phyloP scores from a whole-genome alignment of 2,329 filamentous ascomycete species.

The Cladosporium sp. region DNA sequence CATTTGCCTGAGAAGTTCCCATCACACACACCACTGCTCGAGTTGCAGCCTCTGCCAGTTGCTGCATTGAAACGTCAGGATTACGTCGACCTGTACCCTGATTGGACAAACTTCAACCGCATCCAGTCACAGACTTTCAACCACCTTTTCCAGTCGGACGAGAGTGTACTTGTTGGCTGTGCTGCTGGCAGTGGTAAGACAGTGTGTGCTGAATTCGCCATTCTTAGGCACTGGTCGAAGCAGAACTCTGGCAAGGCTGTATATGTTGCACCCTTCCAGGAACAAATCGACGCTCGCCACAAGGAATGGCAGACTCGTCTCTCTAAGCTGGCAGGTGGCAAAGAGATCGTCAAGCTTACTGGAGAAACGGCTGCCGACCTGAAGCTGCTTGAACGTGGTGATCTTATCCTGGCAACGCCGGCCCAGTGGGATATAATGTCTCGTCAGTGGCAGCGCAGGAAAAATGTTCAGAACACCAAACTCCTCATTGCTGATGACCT shows the following conservation, averaged over 20 bases:
- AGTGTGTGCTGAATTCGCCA: conserved; percentile 89
- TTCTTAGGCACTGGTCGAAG: conserved; percentile 83
- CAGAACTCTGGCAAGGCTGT: conserved; percentile 74
- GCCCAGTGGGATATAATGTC: conserved; percentile 95
- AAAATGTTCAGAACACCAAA: conserved; percentile 87
- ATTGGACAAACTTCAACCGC: conserved; percentile 90
- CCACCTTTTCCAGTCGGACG: conserved; percentile 83
- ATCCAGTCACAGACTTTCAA: conserved; percentile 98
- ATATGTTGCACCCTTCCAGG: conserved; percentile 93
- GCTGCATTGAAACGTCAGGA: conserved; percentile 84
- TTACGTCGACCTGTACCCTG: conserved; percentile 76
- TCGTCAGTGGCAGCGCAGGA: conserved; percentile 92
- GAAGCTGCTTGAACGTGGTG: conserved; percentile 80
- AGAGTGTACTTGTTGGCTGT: conserved; percentile 92
- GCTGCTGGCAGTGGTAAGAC: conserved; percentile 96
- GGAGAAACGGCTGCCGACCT: conserved; percentile 91
- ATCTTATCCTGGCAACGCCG: conserved; percentile 89
- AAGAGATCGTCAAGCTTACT: conserved; percentile 87
- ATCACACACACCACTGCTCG: conserved; percentile 85
- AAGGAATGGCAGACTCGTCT: conserved; percentile 85
- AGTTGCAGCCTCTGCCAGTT: conserved; percentile 87
- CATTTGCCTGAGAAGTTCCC: conserved; percentile 94
- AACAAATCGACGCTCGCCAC: conserved; percentile 78
- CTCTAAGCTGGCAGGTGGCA: conserved; percentile 71
- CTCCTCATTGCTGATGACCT: conserved; percentile 94